A percentile compares a stretch with the other conserved stretches of the same genome.
phyloP scores from a whole-genome alignment of 352 stramenopile genomes.

The Lagenidium sp. region DNA sequence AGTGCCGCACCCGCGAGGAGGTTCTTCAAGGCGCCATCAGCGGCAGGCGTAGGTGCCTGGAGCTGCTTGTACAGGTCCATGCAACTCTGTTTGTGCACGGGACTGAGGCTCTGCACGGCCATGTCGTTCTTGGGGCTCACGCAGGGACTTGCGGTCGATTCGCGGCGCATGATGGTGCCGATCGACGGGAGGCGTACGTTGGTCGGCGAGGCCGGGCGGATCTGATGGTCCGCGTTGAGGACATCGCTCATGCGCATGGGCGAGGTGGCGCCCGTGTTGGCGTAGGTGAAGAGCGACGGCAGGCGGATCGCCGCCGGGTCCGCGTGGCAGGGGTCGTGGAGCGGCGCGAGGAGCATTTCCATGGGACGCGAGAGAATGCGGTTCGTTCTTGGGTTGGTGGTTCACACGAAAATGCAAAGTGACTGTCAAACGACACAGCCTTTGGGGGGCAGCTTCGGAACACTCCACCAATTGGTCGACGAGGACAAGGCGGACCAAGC shows the following conservation, averaged over 20 bases:
- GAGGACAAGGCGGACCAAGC: too few species aligned
- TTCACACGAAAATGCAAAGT: too few species aligned
- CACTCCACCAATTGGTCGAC: too few species aligned
- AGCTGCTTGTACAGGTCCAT: slow-evolving; percentile 61
- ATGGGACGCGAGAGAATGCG: slow-evolving; percentile 14
- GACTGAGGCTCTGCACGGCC: slow-evolving; percentile 24
- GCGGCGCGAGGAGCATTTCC: slow-evolving; percentile 57
- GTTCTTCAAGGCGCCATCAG: slow-evolving; percentile 24
- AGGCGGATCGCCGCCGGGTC: too few species aligned
- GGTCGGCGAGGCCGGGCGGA: slow-evolving; percentile 26
- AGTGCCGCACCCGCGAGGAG: slow-evolving; percentile 33
- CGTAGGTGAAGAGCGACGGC: slow-evolving; percentile 38
- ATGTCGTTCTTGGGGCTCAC: slow-evolving; percentile 12
- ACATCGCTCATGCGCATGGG: slow-evolving; percentile 60
- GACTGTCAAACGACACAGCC: too few species aligned
- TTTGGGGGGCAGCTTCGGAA: too few species aligned
- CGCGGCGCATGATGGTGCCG: slow-evolving; percentile 54
- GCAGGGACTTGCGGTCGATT: slow-evolving; percentile 21
- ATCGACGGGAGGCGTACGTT: slow-evolving; percentile 51
- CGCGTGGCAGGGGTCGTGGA: slow-evolving; percentile 45
- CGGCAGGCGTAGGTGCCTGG: slow-evolving; percentile 18
- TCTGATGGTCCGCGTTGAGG: slow-evolving; percentile 31
- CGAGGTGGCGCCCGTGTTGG: slow-evolving; percentile 11
- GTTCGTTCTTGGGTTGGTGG: neutral
- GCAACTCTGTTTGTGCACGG: slow-evolving; percentile 43